Evolutionary conservation across 2,329 filamentous ascomycete genomes (phyloP), one percentile per base, ranked within the genome.

Genomic region (Emergomyces orientalis): DNA sequence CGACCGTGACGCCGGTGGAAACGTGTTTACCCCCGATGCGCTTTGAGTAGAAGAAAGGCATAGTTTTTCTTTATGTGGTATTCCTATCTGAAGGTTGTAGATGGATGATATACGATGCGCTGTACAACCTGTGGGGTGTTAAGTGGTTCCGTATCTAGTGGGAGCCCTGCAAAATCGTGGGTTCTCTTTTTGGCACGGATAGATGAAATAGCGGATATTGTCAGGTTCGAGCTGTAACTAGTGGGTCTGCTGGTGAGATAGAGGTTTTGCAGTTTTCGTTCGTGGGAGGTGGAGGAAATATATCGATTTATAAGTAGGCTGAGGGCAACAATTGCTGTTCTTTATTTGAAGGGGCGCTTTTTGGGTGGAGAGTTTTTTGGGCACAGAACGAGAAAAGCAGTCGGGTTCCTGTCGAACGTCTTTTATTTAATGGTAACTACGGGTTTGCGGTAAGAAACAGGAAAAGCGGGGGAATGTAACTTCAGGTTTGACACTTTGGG

Each of bases 1-100:
- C 80, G 63, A 80, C 80, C 13, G 79, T 74, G 60, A 84, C 70
- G 64, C 79, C 81, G 43, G 79, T 82, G 61, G 80, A 80, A 17
- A 70, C 70, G 47, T 73, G 71, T 63, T 70, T 69, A 25, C 71
- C 70, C 54, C 75, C 75, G 66, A 74, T 73, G 57, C 65, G 67
- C 65, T 77, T 76, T 45, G 67, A 68, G 67, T 72, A 77, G 66
- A 75, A 72, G 65, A 76, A 71, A 41, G 69, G 69, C 72, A 75
- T 76, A 19, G 49, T 37, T 22, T 11, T 43, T 32, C 7, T 34
- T 32, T 19, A 11, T 9, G 19, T 25, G 9, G 7, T n/a, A 39
- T 43, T 22, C 34, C 11, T 30, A 13, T 27, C 4, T 32, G 14
- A 22, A 0, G 8, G 25, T 45, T 47, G 22, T 47, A 22, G n/a